A percentile compares a stretch with the other conserved stretches of the same genome.
Conservation (phyloP, 495 filamentous ascomycete species). For the Xylaria nigripes region DNA sequence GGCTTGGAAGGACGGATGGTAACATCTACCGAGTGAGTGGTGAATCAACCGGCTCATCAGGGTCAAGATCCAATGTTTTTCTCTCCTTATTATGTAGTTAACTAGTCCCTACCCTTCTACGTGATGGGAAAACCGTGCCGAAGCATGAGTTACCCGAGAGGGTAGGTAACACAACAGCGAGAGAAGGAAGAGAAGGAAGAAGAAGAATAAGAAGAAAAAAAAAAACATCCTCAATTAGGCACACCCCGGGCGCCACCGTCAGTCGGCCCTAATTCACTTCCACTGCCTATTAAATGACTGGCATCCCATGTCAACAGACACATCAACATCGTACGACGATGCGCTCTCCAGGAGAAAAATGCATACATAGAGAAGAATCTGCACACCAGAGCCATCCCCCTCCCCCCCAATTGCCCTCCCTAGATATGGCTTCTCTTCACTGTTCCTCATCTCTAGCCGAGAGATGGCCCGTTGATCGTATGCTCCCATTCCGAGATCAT, state of each 20-base stretch:
- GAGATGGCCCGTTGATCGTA: constrained; percentile 12
- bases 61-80: no score
- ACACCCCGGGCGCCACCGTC: not conserved
- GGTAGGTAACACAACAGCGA: no score
- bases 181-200: no score
- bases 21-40: no score
- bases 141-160: no score
- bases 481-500: not conserved
- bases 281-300: constrained; percentile 8
- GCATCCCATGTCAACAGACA: constrained; percentile 24
- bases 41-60: no score
- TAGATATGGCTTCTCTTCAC: constrained; percentile 17
- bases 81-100: no score
- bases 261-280: not conserved
- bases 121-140: no score
- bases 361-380: not conserved
- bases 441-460: not conserved
- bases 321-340: constrained; percentile 17
- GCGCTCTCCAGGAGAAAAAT: not conserved
- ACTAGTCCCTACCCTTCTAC: no score
- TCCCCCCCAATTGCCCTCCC: not conserved
- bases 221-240: no score
- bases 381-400: constrained; percentile 2
- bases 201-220: no score
- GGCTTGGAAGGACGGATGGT: no score